Conservation (phyloP, 306 rosid genomes). For the Sicyos edulis region DNA sequence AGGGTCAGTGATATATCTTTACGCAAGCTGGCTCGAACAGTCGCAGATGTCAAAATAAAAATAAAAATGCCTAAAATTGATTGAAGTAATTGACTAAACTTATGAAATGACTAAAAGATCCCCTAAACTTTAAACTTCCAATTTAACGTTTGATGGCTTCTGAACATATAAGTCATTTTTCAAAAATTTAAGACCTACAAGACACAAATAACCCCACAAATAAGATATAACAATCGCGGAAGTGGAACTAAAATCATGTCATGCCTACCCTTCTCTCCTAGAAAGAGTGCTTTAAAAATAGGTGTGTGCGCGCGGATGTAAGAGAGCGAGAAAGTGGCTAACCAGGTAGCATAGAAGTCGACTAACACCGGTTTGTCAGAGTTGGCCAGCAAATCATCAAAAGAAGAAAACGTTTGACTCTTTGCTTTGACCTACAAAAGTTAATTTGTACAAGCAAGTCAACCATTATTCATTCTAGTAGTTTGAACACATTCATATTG, state of each 20-base stretch:
- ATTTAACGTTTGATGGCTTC: not conserved
- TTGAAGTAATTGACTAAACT: not conserved
- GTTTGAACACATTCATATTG: not conserved
- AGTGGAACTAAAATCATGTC: not conserved
- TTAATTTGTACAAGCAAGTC: conserved; percentile 9
- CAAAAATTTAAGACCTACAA: not conserved
- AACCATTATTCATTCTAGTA: conserved; percentile 11
- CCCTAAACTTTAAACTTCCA: not conserved
- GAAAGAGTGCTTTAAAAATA: not conserved
- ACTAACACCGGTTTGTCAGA: conserved; percentile 77
- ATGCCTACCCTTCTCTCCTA: not conserved
- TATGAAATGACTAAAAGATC: too few relatives aligned
- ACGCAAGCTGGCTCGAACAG: too few relatives aligned
- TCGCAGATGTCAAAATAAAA: too few relatives aligned
- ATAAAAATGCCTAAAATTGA: too few relatives aligned
- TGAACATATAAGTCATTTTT: not conserved
- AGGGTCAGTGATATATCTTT: too few relatives aligned
- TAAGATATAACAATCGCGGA: not conserved
- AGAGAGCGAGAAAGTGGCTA: conserved; percentile 20
- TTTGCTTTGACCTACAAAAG: conserved; percentile 66
- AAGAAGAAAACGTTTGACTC: conserved; percentile 71
- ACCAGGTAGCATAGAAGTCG: conserved; percentile 99
- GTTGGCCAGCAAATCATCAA: conserved; percentile 71
- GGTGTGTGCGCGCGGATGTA: not conserved
- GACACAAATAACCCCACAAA: not conserved